Base-by-base conservation (phyloP, 176 grass and related monocot species). In the Cocos nucifera region DNA sequence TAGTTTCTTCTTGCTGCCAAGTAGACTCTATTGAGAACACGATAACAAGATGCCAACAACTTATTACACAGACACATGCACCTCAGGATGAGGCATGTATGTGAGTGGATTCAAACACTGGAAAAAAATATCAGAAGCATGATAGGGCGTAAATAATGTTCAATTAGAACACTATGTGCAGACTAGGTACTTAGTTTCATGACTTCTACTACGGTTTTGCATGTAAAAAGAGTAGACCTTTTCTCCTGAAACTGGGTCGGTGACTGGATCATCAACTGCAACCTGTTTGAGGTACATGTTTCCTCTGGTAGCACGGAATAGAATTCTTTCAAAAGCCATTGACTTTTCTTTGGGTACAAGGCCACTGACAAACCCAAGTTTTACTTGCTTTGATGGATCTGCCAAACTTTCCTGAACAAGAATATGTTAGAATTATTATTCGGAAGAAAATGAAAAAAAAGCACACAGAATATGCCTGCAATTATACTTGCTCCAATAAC, bases 321-420 rank as follows among this genome's bases (percentile, higher is more conserved):
- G 71, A 53, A 98, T 98, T 26, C 84, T 73, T 80, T 98, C 93
- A 83, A 98, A 98, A 83, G 79, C 81, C 81, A 98, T 81, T 49
- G 88, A 70, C 77, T 89, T 98, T 65, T 98, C 94, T 73, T 98
- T 98, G 66, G 85, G 84, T 27, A 98, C 94, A 82, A 98, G 84
- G 26, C 94, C 94, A 89, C 84, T 86, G 19, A 98, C 48, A 51
- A 89, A 98, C 12, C 94, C 94, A 73, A 98, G 81, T 61, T 92
- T 98, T 67, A 98, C 81, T 89, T 98, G 94, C 76, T 98, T 98
- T 49, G 88, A 83, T 61, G 84, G 81, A 80, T 98, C 93, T 54
- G 26, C 92, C 18, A 81, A 67, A 73, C 86, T 71, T 72, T 98
- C 88, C 88, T 98, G 50, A 51, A 64, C 56, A 73, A 80, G 51